phyloP scores from a whole-genome alignment of 2,329 filamentous ascomycete genomes.

The Ophiosphaerella korrae region DNA sequence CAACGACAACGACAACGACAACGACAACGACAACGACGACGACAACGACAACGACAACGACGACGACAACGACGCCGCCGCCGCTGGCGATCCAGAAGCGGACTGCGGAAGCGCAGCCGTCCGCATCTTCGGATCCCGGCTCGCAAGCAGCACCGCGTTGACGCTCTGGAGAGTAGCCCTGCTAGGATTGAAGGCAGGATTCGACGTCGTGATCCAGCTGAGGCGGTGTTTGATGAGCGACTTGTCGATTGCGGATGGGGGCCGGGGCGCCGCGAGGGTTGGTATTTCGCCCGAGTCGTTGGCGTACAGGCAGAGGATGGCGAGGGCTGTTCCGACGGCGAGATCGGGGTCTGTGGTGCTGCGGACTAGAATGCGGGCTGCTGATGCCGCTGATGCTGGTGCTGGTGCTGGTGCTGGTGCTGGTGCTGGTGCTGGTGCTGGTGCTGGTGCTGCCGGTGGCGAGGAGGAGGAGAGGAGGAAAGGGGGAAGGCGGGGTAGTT shows the following conservation, averaged over 20 bases:
- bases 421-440: no score
- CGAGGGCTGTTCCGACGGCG: conserved; percentile 76
- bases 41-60: no score
- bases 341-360: conserved; percentile 82
- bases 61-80: no score
- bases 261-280: neutral
- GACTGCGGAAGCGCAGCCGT: neutral
- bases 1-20: no score
- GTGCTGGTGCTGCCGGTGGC: neutral
- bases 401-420: no score
- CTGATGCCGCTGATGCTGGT: neutral
- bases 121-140: neutral
- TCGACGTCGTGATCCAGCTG: conserved; percentile 79
- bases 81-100: no score
- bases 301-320: conserved; percentile 75
- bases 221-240: conserved; percentile 75
- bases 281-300: conserved; percentile 62
- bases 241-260: conserved; percentile 64
- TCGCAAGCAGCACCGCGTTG: conserved; percentile 80
- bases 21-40: no score
- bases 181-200: conserved; percentile 81
- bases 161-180: conserved; percentile 87
- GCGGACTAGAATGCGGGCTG: conserved; percentile 54
- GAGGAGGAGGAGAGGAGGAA: conserved; percentile 50
- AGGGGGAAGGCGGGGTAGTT: conserved; percentile 66